Evolutionary conservation across 129 eudicot species (phyloP), one percentile per base, ranked within the genome.

Genomic region (Helianthus tuberosus): DNA sequence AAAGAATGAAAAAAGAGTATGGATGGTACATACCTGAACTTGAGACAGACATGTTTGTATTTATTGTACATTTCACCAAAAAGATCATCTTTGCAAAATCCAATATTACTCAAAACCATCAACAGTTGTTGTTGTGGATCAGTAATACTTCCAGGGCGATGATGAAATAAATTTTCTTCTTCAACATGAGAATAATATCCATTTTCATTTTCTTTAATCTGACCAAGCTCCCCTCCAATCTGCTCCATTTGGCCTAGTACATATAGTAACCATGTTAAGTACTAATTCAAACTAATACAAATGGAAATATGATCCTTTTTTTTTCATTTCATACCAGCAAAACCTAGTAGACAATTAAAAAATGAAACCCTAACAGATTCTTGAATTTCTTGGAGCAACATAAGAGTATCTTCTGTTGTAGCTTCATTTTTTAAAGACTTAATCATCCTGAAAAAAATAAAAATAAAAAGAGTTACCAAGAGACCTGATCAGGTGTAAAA

Each of bases 81-180:
- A 82, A 92, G 92, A 76, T 92, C 96, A 54, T 87, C 96, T 84
- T 87, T 92, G 87, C 96, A 89, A 80, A 81, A 92, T 32, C 98
- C 98, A 68, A 92, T 89, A 78, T 92, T 89, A 71, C 98, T 92
- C 87, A 92, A 86, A 53, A 89, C 98, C 98, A 92, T 92, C 73
- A 92, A 86, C 74, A 89, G 76, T 78, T 79, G 89, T 76, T 87
- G 91, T 76, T 89, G 90, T 20, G 88, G 89, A 82, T 89, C 91
- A 55, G 75, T 55, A 69, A 89, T 62, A 71, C 87, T 83, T 84
- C 86, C 95, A 3, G 85, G 93, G 51, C 80, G 83, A 78, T 83
- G 92, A 80, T 91, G 80, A 57, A 46, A 77, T 38, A 75, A 50
- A 63, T 64, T 76, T 49, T 92, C 92, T 64, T 70, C 76, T 35